These are phyloP conservation scores for Solanum lycopersicoides DNA, from an alignment of 257 asterid genomes.

Conservation along the genomic window DNA sequence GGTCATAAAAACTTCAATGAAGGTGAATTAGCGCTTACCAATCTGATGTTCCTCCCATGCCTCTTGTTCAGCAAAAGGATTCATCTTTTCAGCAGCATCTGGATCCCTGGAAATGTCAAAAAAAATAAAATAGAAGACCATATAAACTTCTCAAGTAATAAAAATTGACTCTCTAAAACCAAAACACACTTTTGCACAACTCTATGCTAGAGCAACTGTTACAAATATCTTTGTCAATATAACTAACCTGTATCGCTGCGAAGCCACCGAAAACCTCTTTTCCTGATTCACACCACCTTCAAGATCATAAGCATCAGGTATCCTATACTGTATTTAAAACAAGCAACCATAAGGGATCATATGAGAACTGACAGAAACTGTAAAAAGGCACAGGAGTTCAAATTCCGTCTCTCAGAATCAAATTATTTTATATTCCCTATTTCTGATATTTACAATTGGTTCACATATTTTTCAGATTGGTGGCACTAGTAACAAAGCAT, in stretches of 20 bases:
- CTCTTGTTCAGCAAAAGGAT: constrained; percentile 98
- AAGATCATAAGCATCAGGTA: constrained; percentile 62
- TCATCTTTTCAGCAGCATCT: constrained; percentile 79
- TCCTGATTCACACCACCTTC: constrained; percentile 52
- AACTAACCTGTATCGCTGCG: constrained; percentile 33
- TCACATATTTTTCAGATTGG: neutral
- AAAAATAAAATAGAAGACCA: constrained; percentile 2
- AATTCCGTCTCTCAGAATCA: neutral
- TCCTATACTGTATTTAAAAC: constrained; percentile 50
- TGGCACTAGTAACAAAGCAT: neutral
- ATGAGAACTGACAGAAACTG: neutral
- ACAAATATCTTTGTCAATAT: neutral
- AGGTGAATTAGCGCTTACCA: constrained; percentile 24
- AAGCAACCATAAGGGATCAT: neutral
- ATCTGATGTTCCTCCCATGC: constrained; percentile 99
- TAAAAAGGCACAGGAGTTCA: neutral
- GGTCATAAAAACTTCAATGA: neutral
- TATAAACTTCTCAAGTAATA: neutral
- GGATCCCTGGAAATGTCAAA: constrained; percentile 44
- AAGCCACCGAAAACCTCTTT: constrained; percentile 41
- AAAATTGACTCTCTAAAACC: neutral
- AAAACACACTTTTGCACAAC: neutral
- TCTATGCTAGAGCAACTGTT: neutral
- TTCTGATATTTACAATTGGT: neutral
- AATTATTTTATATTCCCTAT: neutral